Percentiles rank a stretch among this genome's conserved stretches.
Evolutionary conservation across 2,329 filamentous ascomycete genomes (phyloP).

Genomic region (Elsinoe fawcettii): DNA sequence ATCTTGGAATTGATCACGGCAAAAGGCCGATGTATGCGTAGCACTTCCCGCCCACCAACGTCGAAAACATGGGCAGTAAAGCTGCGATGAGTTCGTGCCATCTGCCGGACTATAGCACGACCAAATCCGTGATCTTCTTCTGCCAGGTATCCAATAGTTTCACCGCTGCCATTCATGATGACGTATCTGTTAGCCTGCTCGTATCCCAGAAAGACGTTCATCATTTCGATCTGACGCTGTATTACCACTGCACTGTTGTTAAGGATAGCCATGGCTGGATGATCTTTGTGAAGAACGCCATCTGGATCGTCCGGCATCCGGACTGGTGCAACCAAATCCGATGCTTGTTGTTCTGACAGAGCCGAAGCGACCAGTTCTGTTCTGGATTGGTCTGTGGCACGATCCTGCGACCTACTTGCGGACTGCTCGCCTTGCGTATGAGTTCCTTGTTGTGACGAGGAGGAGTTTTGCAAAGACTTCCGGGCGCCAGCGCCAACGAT

Average conservation of each 20-base stretch:
- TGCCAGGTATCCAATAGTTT: slow-evolving; percentile 57
- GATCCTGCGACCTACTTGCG: not conserved
- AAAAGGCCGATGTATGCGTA: slow-evolving; percentile 56
- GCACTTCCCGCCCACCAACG: slow-evolving; percentile 50
- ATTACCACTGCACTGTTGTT: slow-evolving; percentile 56
- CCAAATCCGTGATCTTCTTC: slow-evolving; percentile 55
- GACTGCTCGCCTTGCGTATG: not conserved
- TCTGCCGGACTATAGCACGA: slow-evolving; percentile 49
- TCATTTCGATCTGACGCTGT: slow-evolving; percentile 56
- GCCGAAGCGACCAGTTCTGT: slow-evolving; percentile 38
- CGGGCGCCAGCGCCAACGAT: not conserved
- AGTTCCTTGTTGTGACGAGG: no score
- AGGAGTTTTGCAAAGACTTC: not conserved
- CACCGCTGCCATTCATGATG: slow-evolving; percentile 56
- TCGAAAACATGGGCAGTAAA: slow-evolving; percentile 62
- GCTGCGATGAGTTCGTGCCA: slow-evolving; percentile 54
- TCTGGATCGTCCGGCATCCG: slow-evolving; percentile 54
- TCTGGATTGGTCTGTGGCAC: slow-evolving; percentile 22
- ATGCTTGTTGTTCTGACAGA: slow-evolving; percentile 40
- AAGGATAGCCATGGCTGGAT: slow-evolving; percentile 51
- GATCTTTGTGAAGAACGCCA: slow-evolving; percentile 49
- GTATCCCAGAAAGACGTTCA: slow-evolving; percentile 59
- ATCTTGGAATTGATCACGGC: slow-evolving; percentile 56
- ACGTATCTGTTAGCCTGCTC: slow-evolving; percentile 61
- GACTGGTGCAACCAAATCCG: slow-evolving; percentile 50